Base-by-base conservation (phyloP, 306 rosid genomes). In the Inga oerstediana region DNA sequence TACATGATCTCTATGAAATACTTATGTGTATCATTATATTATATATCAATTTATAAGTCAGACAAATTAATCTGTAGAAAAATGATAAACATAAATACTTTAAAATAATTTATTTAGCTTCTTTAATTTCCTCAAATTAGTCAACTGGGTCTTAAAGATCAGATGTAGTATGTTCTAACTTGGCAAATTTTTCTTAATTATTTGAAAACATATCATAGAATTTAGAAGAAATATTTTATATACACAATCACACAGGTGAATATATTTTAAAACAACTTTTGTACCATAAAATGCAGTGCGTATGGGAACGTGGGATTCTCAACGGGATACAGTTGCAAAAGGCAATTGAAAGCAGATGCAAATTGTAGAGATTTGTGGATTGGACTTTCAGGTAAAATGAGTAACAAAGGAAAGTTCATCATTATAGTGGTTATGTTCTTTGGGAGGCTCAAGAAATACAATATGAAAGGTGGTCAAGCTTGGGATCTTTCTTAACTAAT, bases 251-350 rank as follows among this genome's bases (percentile, higher is more conserved):
- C 4, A n/a, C 65, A 20, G 9, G 30, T 58, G 11, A 5, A 15
- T 65, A 8, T 34, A 32, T 34, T 15, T 3, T 7, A 7, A 8
- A 34, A 16, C 8, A 66, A 7, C 8, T 2, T 0, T 66, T 32
- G 8, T 30, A 62, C 10, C 10, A 5, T 15, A 32, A 52, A 34
- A 10, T 84, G 87, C 84, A 93, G 98, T 87, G 97, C 94, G 20
- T 95, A 90, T 75, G 97, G 94, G 30, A 95, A 95, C 61, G 97
- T 91, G 61, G 97, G 95, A 10, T 82, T 90, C 35, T 81, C 97
- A n/a, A 88, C 41, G 9, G 98, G 97, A 13, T 93, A 91, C 51
- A 89, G 93, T 54, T 93, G 95, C 45, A 35, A 81, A 65, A 82
- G 92, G 80, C 80, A 80, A 80, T 6, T 93, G 68, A 83, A 86